A percentile compares a stretch with the other conserved stretches of the same genome.
phyloP scores from a whole-genome alignment of 176 grass and related monocot species.

The Avena insularis region DNA sequence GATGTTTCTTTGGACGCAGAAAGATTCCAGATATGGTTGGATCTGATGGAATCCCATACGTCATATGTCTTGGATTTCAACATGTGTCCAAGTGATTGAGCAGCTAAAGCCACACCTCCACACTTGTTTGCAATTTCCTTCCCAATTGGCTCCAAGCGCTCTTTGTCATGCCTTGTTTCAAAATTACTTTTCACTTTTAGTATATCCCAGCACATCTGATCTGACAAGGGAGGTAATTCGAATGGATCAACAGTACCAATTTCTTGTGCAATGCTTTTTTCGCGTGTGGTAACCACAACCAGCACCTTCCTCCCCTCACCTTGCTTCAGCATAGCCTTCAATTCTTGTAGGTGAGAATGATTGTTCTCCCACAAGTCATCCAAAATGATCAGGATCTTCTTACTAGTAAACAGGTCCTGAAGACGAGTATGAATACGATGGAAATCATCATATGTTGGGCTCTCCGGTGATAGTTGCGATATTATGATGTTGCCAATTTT shows the following conservation, averaged over 20 bases:
- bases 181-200: not conserved
- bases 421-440: not conserved
- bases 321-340: not conserved
- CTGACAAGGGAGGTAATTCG: not conserved
- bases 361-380: not conserved
- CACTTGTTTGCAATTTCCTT: not conserved
- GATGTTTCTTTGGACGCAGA: not conserved
- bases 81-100: slow-evolving; percentile 30
- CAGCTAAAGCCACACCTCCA: slow-evolving; percentile 37
- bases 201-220: slow-evolving; percentile 31
- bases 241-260: not conserved
- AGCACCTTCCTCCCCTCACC: not conserved
- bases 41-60: slow-evolving; percentile 2
- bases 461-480: not conserved
- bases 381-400: not conserved
- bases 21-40: not conserved
- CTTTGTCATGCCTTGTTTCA: not conserved
- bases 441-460: not conserved
- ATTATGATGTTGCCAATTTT: not conserved
- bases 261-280: not conserved
- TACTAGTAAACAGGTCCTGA: not conserved
- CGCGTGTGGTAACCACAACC: not conserved
- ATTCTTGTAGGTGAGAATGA: not conserved
- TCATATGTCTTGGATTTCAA: not conserved
- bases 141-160: not conserved